Evolutionary conservation across 1,139 yeast genomes (phyloP).

Genomic region (Kodamaea derodonti): DNA sequence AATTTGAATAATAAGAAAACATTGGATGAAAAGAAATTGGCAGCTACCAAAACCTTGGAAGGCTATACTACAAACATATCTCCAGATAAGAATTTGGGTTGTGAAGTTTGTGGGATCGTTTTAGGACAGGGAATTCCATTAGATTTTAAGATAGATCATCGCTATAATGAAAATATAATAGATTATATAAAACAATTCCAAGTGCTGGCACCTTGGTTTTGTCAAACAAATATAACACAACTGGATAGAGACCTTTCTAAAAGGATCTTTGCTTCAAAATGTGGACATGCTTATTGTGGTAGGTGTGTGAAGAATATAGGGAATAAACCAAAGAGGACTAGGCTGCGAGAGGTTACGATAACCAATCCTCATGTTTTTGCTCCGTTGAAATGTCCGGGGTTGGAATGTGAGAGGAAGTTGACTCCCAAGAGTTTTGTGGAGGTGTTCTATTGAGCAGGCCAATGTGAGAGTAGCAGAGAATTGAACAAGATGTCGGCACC

Average conservation of each 20-base stretch:
- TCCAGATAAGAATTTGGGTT: conserved; percentile 36
- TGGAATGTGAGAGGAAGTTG: conserved; percentile 34
- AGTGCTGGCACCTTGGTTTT: conserved; percentile 65
- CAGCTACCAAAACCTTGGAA: conserved; percentile 15
- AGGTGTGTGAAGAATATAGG: conserved; percentile 67
- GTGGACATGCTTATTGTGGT: conserved; percentile 90
- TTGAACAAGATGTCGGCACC: too few species aligned
- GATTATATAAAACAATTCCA: conserved; percentile 27
- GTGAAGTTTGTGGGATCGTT: conserved; percentile 67
- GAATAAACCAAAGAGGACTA: conserved; percentile 27
- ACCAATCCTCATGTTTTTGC: conserved; percentile 45
- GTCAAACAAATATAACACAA: conserved; percentile 44
- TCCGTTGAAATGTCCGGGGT: conserved; percentile 46
- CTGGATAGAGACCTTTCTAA: conserved; percentile 61
- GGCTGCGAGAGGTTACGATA: conserved; percentile 22
- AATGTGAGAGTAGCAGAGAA: too few species aligned
- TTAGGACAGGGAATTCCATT: conserved; percentile 70
- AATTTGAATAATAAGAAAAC: conserved; percentile 27
- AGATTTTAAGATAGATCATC: conserved; percentile 36
- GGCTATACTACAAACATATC: conserved; percentile 40
- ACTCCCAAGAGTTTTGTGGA: conserved; percentile 36
- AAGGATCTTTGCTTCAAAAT: conserved; percentile 63
- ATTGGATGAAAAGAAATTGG: conserved; percentile 26
- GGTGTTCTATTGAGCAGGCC: conserved; percentile 19
- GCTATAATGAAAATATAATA: conserved; percentile 25